Evolutionary conservation across 495 filamentous ascomycete genomes (phyloP), one percentile per base, ranked within the genome.

Genomic region (Xylaria nigripes): DNA sequence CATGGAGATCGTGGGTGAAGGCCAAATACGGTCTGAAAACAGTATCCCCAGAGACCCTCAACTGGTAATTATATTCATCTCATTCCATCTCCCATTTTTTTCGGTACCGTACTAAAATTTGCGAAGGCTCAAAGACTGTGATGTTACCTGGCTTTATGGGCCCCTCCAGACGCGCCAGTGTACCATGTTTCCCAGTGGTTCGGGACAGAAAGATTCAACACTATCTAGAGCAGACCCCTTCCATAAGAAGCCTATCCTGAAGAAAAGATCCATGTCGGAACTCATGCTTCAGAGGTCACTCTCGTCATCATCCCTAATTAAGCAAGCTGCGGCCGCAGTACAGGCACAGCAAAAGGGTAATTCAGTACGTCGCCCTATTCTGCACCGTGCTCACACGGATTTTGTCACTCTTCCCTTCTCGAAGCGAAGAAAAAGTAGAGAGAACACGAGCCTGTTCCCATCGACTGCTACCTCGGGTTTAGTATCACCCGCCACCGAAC

Each of bases 1-100:
- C 92, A 3, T 98, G 93, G 93, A 78, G 93, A 62, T 93, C 90
- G n/a, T 98, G 93, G 93, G 82, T 88, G 64, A 96, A 97, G 67
- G 72, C 84, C 18, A 95, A 94, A 65, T 82, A 91, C 64, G 81
- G 86, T 22, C 68, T 96, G 50, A 83, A 82, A 64, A 97, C 93
- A 0, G 82, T 96, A 4, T 90, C 90, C 6, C 87, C 91, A 6
- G 88, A 95, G 66, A 86, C 84, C 2, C 70, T 96, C 45, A 95
- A 96, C 65, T 96, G 91, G 90, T 94, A 68, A 54, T 82, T 76
- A 25, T 43, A 9, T 36, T 6, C 8, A 56, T 27, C 13, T 18
- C 13, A 18, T 42, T 52, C 19, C 34, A 41, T 24, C 36, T 40
- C 54, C 18, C n/a, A 8, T 52, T 30, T 22, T 8, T 6, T 34